These are phyloP conservation scores for Candida sakaeoensis DNA, from an alignment of 805 yeast genomes.

Conservation along the genomic window DNA sequence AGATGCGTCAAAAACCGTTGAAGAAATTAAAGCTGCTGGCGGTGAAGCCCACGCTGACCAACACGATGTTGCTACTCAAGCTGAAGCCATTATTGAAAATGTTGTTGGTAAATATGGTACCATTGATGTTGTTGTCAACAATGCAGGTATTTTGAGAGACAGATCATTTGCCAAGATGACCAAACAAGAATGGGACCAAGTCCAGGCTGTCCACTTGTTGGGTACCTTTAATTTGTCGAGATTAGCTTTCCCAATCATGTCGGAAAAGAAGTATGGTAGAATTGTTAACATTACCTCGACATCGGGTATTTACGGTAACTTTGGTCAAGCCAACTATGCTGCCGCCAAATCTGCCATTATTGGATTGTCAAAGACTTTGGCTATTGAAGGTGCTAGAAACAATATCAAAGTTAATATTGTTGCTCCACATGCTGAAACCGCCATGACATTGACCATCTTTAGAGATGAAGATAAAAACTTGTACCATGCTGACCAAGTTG, in stretches of 20 bases:
- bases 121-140: slow-evolving; percentile 81
- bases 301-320: slow-evolving; percentile 95
- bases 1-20: slow-evolving; percentile 69
- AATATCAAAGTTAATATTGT: slow-evolving; percentile 75
- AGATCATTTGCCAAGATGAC: slow-evolving; percentile 81
- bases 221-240: slow-evolving; percentile 81
- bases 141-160: slow-evolving; percentile 94
- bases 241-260: slow-evolving; percentile 89
- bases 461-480: slow-evolving; percentile 74
- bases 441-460: slow-evolving; percentile 90
- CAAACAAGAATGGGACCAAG: slow-evolving; percentile 77
- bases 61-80: slow-evolving; percentile 75
- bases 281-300: slow-evolving; percentile 90
- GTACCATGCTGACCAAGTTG: slow-evolving; percentile 83
- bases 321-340: slow-evolving; percentile 95
- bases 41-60: slow-evolving; percentile 80
- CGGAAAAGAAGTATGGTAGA: slow-evolving; percentile 73
- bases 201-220: slow-evolving; percentile 73
- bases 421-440: slow-evolving; percentile 98
- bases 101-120: slow-evolving; percentile 77
- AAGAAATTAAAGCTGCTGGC: slow-evolving; percentile 68
- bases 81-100: slow-evolving; percentile 70
- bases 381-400: slow-evolving; percentile 82
- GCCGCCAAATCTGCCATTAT: slow-evolving; percentile 89
- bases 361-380: slow-evolving; percentile 81